Base-by-base conservation (phyloP, 345 rosid genomes). In the Noccaea caerulescens region DNA sequence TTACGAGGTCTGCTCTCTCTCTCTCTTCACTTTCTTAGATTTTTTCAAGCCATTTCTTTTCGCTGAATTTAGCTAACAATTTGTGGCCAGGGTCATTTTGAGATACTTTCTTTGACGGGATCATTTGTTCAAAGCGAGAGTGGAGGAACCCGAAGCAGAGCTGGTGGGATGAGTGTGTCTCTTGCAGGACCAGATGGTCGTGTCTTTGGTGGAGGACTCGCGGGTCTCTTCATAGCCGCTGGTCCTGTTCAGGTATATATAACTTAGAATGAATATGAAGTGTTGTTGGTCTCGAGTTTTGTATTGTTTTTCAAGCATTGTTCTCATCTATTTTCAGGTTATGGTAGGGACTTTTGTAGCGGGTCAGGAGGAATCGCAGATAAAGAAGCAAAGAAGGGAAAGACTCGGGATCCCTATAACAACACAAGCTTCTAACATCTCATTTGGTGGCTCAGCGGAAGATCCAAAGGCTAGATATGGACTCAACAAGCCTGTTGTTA, bases 111-210 rank as follows among this genome's bases (percentile, higher is more conserved):
- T n/a, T 76, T 95, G 79, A 87, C 92, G 43, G 98, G 98, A 42
- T 95, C 96, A 8, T 95, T 75, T 61, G 83, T 81, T 75, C 92
- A 89, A 41, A 84, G 78, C 33, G 91, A 84, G 51, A 80, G 71
- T 80, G 89, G 87, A 72, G 97, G 96, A 72, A 77, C 88, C 8
- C 81, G 83, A 75, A 85, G 98, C 83, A 87, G 92, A 81, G 85
- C 98, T 14, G 99, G 99, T 11, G 98, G 99, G 51, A 90, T 95
- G 94, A 95, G 98, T 58, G 83, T 92, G 38, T 90, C 98, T 39
- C 87, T 90, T 81, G 97, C 97, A 3, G 88, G 92, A 69, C 90
- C 89, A 4, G 97, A 95, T 80, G 97, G 97, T 63, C 92, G 86
- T 41, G 97, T 95, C 76, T 78, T 95, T 16, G 99, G 98, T 10